A percentile compares a stretch with the other conserved stretches of the same genome.
phyloP scores from a whole-genome alignment of 2,329 filamentous ascomycete species.

The Hypomyces perniciosus region DNA sequence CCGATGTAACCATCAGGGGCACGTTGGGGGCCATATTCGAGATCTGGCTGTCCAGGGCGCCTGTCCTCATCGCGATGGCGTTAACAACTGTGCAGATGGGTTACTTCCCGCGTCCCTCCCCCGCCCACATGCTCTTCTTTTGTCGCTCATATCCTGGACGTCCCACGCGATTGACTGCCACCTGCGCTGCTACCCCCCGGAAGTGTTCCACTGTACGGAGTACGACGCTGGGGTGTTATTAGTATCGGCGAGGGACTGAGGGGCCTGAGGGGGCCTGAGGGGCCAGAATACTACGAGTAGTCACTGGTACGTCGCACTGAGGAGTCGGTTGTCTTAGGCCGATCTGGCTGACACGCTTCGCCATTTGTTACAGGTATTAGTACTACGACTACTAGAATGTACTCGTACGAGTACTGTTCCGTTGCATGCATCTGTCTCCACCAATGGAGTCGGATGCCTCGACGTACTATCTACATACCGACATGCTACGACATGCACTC shows the following conservation, averaged over 20 bases:
- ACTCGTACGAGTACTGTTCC: too few species aligned
- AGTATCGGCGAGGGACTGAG: too few species aligned
- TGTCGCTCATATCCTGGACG: slow-evolving; percentile 11
- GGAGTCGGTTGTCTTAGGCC: slow-evolving; percentile 5
- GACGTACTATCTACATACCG: not conserved
- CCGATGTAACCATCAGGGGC: slow-evolving; percentile 23
- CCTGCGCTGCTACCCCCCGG: slow-evolving; percentile 3
- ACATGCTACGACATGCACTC: not conserved
- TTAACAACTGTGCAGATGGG: slow-evolving; percentile 14
- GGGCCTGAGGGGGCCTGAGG: not conserved
- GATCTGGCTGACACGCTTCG: slow-evolving; percentile 7
- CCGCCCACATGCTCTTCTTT: slow-evolving; percentile 14
- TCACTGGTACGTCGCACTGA: too few species aligned
- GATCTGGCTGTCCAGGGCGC: slow-evolving; percentile 16
- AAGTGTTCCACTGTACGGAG: slow-evolving; percentile 2
- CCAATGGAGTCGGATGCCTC: not conserved
- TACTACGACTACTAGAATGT: too few species aligned
- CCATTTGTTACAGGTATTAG: not conserved
- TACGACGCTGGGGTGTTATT: not conserved
- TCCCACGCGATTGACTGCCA: slow-evolving; percentile 12
- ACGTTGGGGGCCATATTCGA: slow-evolving; percentile 14
- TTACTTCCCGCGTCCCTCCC: slow-evolving; percentile 19
- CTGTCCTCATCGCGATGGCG: slow-evolving; percentile 9
- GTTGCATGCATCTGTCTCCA: not conserved
- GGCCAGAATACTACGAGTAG: not conserved